phyloP scores from a whole-genome alignment of 2,329 filamentous ascomycete genomes.

The Aspergillus udagawae region DNA sequence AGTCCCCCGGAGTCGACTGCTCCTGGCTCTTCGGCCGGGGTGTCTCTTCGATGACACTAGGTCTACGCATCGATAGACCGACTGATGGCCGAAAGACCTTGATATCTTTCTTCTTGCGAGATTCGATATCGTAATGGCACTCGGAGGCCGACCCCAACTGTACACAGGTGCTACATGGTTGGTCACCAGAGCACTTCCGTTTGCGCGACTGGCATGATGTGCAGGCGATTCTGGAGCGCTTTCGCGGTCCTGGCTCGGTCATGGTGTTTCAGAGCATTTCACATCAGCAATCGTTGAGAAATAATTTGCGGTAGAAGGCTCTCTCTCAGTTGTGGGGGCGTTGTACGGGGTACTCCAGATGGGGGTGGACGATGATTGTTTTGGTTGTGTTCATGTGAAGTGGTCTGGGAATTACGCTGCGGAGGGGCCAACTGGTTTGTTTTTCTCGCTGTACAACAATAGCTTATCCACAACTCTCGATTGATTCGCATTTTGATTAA shows the following conservation, averaged over 20 bases:
- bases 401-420: neutral
- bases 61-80: constrained; percentile 9
- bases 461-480: neutral
- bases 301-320: neutral
- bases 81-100: constrained; percentile 16
- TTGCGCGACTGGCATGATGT: constrained; percentile 54
- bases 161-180: constrained; percentile 52
- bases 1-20: constrained; percentile 10
- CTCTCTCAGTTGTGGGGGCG: neutral
- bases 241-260: constrained; percentile 26
- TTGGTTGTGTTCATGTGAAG: neutral
- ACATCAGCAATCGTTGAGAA: neutral
- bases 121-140: constrained; percentile 44
- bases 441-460: neutral
- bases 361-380: neutral
- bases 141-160: constrained; percentile 48
- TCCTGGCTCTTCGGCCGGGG: constrained; percentile 6
- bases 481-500: neutral
- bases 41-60: constrained; percentile 1
- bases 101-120: constrained; percentile 30
- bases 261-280: constrained; percentile 13
- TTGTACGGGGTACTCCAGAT: neutral
- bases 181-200: constrained; percentile 52
- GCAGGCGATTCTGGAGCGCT: constrained; percentile 46
- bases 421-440: neutral